Evolutionary conservation across 2,329 filamentous ascomycete genomes (phyloP), one percentile per base, ranked within the genome.

Genomic region (Cordyceps fumosorosea): DNA sequence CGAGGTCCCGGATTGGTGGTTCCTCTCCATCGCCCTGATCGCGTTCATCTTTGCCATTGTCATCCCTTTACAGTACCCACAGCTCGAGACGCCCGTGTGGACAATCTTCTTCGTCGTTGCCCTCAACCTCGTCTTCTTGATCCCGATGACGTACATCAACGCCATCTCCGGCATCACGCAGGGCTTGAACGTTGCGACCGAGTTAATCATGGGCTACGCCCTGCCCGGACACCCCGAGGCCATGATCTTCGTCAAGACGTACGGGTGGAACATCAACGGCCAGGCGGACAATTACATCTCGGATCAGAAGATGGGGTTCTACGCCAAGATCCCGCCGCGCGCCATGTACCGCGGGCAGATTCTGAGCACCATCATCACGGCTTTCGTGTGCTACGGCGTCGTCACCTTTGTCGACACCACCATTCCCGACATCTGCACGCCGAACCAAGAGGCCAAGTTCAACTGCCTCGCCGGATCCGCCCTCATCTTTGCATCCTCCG

Each of bases 211-310:
- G 12, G 68, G 69, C 11, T 69, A 67, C 20, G 67, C 67, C 22
- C 69, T 74, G 34, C 70, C 71, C 7, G 72, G 73, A 26, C 75
- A 74, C 60, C 72, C 71, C 12, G 71, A 69, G 34, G 67, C 69
- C 5, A 66, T 74, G 32, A 68, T 73, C 63, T 93, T 93, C 69
- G 89, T 91, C 37, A 93, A 78, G 69, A 71, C 72, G 2, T 77
- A 73, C 47, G 74, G 74, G 1, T 75, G 72, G 64, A 77, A 75
- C 12, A 73, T 80, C 40, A 77, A 76, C 1, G 76, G 76, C 1
- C 77, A 77, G 59, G 72, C 73, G 22, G 74, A 75, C 53, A 76
- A 74, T 63, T 77, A 76, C 60, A 71, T 75, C 71, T 67, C 68
- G 2, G 70, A 69, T 24, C 69, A 70, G 40, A 74, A 74, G 62